Base-by-base conservation (phyloP, 2,329 filamentous ascomycete genomes). In the Blastomyces gilchristii region DNA sequence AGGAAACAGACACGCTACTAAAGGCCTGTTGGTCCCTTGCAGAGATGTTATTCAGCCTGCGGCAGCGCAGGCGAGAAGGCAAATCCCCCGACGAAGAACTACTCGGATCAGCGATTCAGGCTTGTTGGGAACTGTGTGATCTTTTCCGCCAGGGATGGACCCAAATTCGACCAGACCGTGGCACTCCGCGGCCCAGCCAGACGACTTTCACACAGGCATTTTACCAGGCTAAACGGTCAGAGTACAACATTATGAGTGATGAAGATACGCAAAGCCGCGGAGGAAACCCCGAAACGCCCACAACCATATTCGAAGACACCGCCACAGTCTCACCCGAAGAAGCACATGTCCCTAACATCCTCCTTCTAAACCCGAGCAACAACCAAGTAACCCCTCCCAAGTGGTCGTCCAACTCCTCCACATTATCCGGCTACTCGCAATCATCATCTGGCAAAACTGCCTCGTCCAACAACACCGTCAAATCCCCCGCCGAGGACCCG, bases 51-150 rank as follows among this genome's bases (percentile, higher is more conserved):
- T 96, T 96, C 75, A 95, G 86, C 72, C 82, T 97, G 50, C 87
- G 91, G 2, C 91, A 96, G 70, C 93, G 87, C 73, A 86, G 83
- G 66, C 82, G 88, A 43, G 90, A 94, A 67, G 86, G 85, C 25
- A 89, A 85, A 68, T 78, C 81, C 0, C 81, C 88, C 0, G 90
- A 96, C 67, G 90, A 93, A 71, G 92, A 96, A 70, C 81, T 96
- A 0, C 81, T 97, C 0, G 87, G 89, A 5, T 94, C 90, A 0
- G 91, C 92, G 0, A 89, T 96, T 0, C 91, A 96, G 71, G 90
- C 92, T 16, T 97, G 92, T 73, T 97, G 91, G 91, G 91, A 96
- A 68, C 82, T 97, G 6, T 96, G 91, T 73, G 91, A 97, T 76
- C 85, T 97, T 62, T 96, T 97, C 79, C 84, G 91, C 58, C 89